Conservation (phyloP, 78 protist species). For the Corallochytrium limacisporum region DNA sequence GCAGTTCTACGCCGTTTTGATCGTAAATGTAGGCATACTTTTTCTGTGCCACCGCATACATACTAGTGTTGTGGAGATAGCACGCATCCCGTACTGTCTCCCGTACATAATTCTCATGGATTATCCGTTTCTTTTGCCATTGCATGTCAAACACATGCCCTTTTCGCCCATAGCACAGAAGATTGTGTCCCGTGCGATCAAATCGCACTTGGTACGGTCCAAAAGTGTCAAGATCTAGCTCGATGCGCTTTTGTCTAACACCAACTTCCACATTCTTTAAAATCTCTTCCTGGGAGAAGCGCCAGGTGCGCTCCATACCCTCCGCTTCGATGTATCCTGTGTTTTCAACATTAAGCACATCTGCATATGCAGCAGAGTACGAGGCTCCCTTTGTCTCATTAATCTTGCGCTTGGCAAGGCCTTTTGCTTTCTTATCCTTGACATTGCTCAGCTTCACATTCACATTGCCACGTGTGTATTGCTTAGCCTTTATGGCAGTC, state of each 20-base stretch:
- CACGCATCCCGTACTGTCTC: conserved; percentile 63
- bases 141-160: not conserved
- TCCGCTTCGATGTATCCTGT: conserved; percentile 77
- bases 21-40: conserved; percentile 78
- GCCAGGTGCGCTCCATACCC: conserved; percentile 62
- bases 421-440: too few species aligned
- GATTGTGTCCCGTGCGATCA: conserved; percentile 49
- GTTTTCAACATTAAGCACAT: too few species aligned
- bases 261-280: conserved; percentile 46
- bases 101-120: conserved; percentile 11
- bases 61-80: conserved; percentile 65
- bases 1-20: conserved; percentile 78
- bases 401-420: too few species aligned
- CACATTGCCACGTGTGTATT: too few species aligned
- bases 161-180: not conserved
- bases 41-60: conserved; percentile 90
- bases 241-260: not conserved
- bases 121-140: not conserved
- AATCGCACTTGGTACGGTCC: conserved; percentile 71
- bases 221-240: conserved; percentile 26
- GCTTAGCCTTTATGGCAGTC: too few species aligned
- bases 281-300: conserved; percentile 48
- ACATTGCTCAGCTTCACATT: too few species aligned
- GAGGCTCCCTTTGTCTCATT: too few species aligned
- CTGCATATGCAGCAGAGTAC: too few species aligned